phyloP scores from a whole-genome alignment of 169 alveolate species.

The Eimeria maxima region DNA sequence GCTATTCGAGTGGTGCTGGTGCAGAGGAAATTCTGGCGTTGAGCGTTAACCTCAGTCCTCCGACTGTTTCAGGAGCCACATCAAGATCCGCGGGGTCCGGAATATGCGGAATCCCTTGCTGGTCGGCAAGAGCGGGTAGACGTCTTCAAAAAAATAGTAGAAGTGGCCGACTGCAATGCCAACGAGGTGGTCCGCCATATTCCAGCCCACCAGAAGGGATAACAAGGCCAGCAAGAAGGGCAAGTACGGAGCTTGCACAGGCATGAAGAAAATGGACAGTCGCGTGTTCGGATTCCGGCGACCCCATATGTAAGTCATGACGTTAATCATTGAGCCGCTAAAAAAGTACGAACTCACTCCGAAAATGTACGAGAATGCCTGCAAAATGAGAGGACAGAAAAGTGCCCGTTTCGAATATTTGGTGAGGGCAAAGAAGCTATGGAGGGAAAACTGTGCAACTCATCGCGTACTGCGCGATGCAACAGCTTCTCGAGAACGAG shows the following conservation, averaged over 20 bases:
- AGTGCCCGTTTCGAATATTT: not conserved
- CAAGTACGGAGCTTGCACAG: slow-evolving; percentile 95
- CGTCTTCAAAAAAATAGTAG: slow-evolving; percentile 94
- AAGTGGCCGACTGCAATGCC: slow-evolving; percentile 96
- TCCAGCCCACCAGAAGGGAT: slow-evolving; percentile 92
- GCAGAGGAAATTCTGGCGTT: too few relatives aligned
- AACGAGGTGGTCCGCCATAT: slow-evolving; percentile 91
- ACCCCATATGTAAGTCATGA: slow-evolving; percentile 96
- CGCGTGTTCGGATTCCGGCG: slow-evolving; percentile 93
- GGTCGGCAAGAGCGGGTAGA: slow-evolving; percentile 95
- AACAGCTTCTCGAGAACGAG: not conserved
- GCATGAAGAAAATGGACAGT: slow-evolving; percentile 91
- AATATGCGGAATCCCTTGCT: slow-evolving; percentile 92
- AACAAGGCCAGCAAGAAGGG: slow-evolving; percentile 93
- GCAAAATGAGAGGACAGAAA: slow-evolving; percentile 3
- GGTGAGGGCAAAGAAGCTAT: not conserved
- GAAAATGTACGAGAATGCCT: slow-evolving; percentile 86
- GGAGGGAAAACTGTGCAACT: not conserved
- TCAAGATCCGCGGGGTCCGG: slow-evolving; percentile 91
- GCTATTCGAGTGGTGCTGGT: not conserved
- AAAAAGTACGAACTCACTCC: slow-evolving; percentile 92
- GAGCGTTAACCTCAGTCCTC: slow-evolving; percentile 22
- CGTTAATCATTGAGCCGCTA: slow-evolving; percentile 95
- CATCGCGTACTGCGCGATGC: not conserved
- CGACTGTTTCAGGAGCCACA: slow-evolving; percentile 77